These are phyloP conservation scores for Dactylellina leptospora DNA, from an alignment of 2,329 filamentous ascomycete species.

Conservation along the genomic window DNA sequence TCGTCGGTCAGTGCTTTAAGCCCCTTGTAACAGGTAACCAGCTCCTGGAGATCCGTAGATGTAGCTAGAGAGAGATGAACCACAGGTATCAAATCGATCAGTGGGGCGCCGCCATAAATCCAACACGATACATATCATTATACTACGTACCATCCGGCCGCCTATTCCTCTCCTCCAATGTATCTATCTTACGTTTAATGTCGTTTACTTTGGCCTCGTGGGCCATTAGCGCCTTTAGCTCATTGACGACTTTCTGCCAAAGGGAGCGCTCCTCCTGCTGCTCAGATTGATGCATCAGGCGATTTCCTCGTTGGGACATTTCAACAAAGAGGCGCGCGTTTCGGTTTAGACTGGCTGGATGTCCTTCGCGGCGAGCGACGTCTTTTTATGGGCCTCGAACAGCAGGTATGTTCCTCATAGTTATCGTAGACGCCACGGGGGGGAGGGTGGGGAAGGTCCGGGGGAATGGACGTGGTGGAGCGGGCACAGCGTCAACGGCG, in stretches of 20 bases:
- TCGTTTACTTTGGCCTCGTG: slow-evolving; percentile 52
- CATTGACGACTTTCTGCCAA: slow-evolving; percentile 57
- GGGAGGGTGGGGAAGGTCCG: too few relatives aligned
- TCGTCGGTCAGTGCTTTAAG: slow-evolving; percentile 47
- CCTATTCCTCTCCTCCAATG: slow-evolving; percentile 43
- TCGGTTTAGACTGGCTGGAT: background rate
- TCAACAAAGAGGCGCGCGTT: background rate
- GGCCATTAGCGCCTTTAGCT: slow-evolving; percentile 55
- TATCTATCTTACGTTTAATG: slow-evolving; percentile 49
- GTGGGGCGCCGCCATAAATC: background rate
- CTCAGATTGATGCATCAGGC: slow-evolving; percentile 56
- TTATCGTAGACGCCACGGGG: too few relatives aligned
- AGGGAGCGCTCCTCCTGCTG: slow-evolving; percentile 57
- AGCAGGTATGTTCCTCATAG: too few relatives aligned
- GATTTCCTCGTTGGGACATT: slow-evolving; percentile 51
- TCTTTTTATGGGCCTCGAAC: too few relatives aligned
- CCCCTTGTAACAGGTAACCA: slow-evolving; percentile 51
- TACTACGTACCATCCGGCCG: slow-evolving; percentile 29
- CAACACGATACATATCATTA: background rate
- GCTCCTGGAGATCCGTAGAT: slow-evolving; percentile 40
- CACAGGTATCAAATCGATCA: too few relatives aligned
- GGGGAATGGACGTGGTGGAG: too few relatives aligned
- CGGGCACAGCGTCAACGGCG: too few relatives aligned
- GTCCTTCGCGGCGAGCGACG: too few relatives aligned
- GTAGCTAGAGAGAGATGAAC: slow-evolving; percentile 15